Base-by-base conservation (phyloP, 2,329 filamentous ascomycete species). In the Pseudopithomyces chartarum region DNA sequence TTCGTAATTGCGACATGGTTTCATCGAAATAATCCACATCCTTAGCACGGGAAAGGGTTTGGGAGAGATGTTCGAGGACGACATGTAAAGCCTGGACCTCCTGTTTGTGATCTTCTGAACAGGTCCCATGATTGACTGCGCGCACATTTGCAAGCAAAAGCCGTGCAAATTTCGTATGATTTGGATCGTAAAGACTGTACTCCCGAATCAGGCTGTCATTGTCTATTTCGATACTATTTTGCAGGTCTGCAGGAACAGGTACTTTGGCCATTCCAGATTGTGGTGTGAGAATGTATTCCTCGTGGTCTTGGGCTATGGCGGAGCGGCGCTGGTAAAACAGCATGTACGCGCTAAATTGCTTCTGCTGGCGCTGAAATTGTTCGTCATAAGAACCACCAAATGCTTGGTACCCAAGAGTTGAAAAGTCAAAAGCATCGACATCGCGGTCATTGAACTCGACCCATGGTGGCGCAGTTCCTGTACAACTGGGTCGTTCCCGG, bases 401-500 rank as follows among this genome's bases (percentile, higher is more conserved):
- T 65, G 93, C 95, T 40, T 88, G 85, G 52, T 84, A 82, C 57
- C 90, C 87, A 77, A 98, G 89, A 20, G 86, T 83, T 1, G 80
- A 79, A 8, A 89, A 86, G 64, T 97, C 89, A 81, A 94, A 97
- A 1, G 82, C 77, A 17, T 81, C 86, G 22, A 97, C 93, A 48
- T 85, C 82, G n/a, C 92, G 88, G 72, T 99, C 95, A 65, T 99
- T 98, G 76, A 97, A 97, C 70, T 97, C 91, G 10, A 96, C 83
- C 95, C 95, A 99, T 5, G 79, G 79, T 51, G 75, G 76, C 52
- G 67, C 78, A 11, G 79, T 78, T 4, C 73, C 73, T 33, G 78
- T 73, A 19, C 82, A 76, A 15, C 78, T 81, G 19, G 91, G 87
- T 17, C 92, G 85, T 73, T 97, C 90, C 52, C 92, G 90, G 61